Evolutionary conservation across 2,329 filamentous ascomycete species (phyloP).

Genomic region (Colletotrichum sublineola): DNA sequence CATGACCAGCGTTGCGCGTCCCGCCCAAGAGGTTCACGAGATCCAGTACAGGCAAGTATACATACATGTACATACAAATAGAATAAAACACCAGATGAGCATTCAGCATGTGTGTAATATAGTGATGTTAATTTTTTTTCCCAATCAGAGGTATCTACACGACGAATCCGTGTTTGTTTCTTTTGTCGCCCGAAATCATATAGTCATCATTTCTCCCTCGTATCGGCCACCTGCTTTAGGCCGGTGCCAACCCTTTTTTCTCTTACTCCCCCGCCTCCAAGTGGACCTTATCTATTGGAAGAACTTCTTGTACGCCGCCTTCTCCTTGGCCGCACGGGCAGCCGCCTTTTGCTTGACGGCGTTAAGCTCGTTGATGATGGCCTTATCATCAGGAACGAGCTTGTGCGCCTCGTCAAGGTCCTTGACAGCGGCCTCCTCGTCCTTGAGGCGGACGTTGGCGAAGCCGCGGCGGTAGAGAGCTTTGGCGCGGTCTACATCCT

Average conservation of each 20-base stretch:
- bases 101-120: constrained; percentile 9
- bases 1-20: constrained; percentile 31
- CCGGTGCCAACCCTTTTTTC: background rate
- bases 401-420: constrained; percentile 82
- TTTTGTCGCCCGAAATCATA: constrained; percentile 29
- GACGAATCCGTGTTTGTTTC: background rate
- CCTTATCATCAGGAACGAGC: constrained; percentile 81
- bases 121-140: constrained; percentile 17
- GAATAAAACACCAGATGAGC: constrained; percentile 6
- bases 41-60: background rate
- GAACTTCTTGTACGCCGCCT: constrained; percentile 92
- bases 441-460: constrained; percentile 82
- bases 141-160: constrained; percentile 33
- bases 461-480: constrained; percentile 86
- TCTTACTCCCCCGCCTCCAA: background rate
- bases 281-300: constrained; percentile 66
- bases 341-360: constrained; percentile 82
- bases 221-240: background rate
- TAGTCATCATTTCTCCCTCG: constrained; percentile 11
- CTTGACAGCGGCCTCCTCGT: constrained; percentile 83
- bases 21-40: background rate
- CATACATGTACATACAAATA: constrained; percentile 1
- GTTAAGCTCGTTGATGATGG: constrained; percentile 80
- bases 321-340: constrained; percentile 86
- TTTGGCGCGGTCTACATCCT: constrained; percentile 87